phyloP scores from a whole-genome alignment of 345 rosid species.

The Eucalyptus coolabah region DNA sequence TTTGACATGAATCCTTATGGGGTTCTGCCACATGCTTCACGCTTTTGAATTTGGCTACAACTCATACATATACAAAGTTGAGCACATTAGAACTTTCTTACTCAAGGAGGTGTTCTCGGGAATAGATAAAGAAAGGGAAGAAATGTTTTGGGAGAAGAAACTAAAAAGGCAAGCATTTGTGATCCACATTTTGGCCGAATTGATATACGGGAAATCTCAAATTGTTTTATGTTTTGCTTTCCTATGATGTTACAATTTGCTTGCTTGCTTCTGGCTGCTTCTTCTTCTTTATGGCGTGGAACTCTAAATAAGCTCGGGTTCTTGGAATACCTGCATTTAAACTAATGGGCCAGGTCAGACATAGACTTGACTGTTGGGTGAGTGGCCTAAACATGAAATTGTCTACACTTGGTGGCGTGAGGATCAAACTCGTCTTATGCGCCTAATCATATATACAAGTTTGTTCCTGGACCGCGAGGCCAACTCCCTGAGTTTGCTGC shows the following conservation, averaged over 20 bases:
- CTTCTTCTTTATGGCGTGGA: background rate
- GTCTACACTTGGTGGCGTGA: background rate
- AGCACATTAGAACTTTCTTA: background rate
- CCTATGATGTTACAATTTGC: background rate
- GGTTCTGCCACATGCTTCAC: background rate
- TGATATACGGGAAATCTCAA: background rate
- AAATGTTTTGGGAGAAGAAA: background rate
- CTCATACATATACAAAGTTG: background rate
- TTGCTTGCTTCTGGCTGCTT: background rate
- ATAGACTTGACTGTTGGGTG: background rate
- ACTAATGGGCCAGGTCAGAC: background rate
- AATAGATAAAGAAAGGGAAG: background rate
- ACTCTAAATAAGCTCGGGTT: background rate
- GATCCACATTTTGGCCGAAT: background rate
- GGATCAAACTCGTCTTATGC: background rate
- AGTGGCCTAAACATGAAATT: background rate
- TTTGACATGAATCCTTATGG: background rate
- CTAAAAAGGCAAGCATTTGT: background rate
- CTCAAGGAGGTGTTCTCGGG: background rate
- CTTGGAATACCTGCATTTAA: background rate
- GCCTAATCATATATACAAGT: background rate
- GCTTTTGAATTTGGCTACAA: background rate
- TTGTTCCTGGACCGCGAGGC: background rate
- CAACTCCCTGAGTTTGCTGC: background rate
- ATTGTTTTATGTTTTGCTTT: background rate